These are phyloP conservation scores for Gnaphalium uliginosum DNA, from an alignment of 129 eudicot species.

Conservation along the genomic window DNA sequence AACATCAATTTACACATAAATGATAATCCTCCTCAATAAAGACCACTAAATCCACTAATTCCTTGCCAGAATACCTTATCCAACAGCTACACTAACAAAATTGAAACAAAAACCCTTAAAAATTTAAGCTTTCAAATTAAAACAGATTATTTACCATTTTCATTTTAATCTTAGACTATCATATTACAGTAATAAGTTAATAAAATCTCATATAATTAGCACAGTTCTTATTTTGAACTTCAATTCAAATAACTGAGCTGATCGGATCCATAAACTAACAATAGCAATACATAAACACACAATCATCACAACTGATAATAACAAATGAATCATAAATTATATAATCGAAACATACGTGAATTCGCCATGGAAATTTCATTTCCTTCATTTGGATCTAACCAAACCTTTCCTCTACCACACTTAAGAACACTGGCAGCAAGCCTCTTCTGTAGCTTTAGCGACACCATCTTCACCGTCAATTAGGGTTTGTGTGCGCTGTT, in stretches of 20 bases:
- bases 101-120: too few relatives aligned
- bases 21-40: too few relatives aligned
- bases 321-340: neutral
- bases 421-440: conserved; percentile 47
- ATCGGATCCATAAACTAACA: conserved; percentile 16
- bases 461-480: conserved; percentile 35
- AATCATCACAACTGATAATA: neutral
- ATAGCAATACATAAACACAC: neutral
- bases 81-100: too few relatives aligned
- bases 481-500: conserved; percentile 9
- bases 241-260: neutral
- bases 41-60: too few relatives aligned
- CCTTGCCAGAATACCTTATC: too few relatives aligned
- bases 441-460: conserved; percentile 50
- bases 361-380: conserved; percentile 48
- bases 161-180: too few relatives aligned
- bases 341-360: conserved; percentile 31
- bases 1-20: too few relatives aligned
- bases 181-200: too few relatives aligned
- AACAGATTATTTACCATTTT: too few relatives aligned
- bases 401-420: conserved; percentile 49
- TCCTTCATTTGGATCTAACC: conserved; percentile 48
- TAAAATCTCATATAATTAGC: too few relatives aligned
- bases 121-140: too few relatives aligned
- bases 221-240: neutral